Evolutionary conservation across 352 stramenopile genomes (phyloP), one percentile per base, ranked within the genome.

Genomic region (Halophytophthora polymorphica): DNA sequence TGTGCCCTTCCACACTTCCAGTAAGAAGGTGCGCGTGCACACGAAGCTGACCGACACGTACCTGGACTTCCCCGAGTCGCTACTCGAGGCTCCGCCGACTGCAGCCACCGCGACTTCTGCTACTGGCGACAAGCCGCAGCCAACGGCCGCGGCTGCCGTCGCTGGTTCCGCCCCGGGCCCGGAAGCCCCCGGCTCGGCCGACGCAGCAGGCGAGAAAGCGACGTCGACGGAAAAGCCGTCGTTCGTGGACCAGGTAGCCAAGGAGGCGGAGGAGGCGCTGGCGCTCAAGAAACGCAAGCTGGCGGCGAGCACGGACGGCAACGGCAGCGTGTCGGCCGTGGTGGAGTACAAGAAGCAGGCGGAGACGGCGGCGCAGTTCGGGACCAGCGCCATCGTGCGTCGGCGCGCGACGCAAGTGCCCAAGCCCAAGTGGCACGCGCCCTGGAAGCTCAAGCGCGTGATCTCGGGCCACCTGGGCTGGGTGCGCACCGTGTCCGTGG

Each of bases 381-480:
- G 76, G 12, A 69, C 56, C 29, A 77, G 63, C 31, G 73, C 83
- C 21, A 79, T 97, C 41, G 70, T 93, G n/a, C 79, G 85, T 19
- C 71, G 83, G 35, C 76, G 88, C 38, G 77, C 78, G 29, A 86
- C 79, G 6, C 80, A 91, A 48, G 96, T 99, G 45, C 96, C 95
- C 7, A 98, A 95, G 56, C 97, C 97, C 14, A 93, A 94, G 61
- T 99, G 97, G 97, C 97, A 99, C 70, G 96, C 97, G 25, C 96
- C 96, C 3, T 99, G 97, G 97, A 98, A 98, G 69, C 76, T 99
- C 57, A 93, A 95, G 50, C 93, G 93, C 36, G 96, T 99, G n/a
- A 87, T 99, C 48, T 88, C 90, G 33, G 91, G 88, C 13, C 92
- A 98, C 58, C 76, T 98, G 29, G 94, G 94, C 8, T 99, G 97